Evolutionary conservation across 2,329 filamentous ascomycete species (phyloP).

Genomic region (Fusarium sp.): DNA sequence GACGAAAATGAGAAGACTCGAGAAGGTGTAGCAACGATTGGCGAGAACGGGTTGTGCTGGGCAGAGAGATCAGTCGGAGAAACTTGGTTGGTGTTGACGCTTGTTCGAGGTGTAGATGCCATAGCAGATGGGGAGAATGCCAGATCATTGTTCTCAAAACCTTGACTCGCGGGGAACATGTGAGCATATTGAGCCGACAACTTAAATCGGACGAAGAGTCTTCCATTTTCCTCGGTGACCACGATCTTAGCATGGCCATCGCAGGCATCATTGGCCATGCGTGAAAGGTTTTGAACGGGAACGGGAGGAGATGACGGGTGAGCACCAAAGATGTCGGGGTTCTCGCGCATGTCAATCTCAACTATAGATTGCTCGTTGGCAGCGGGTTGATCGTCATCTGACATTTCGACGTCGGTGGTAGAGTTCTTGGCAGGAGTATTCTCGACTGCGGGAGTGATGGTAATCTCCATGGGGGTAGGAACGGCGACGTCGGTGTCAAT

Average conservation of each 20-base stretch:
- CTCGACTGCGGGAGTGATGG: background rate
- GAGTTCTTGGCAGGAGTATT: background rate
- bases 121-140: conserved; percentile 39
- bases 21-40: background rate
- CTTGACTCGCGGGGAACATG: conserved; percentile 48
- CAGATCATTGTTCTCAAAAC: conserved; percentile 44
- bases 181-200: conserved; percentile 47
- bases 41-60: background rate
- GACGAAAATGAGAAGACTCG: conserved; percentile 1
- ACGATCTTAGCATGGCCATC: conserved; percentile 48
- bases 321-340: conserved; percentile 51
- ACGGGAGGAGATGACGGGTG: conserved; percentile 30
- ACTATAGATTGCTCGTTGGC: conserved; percentile 41
- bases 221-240: conserved; percentile 44
- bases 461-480: background rate
- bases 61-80: background rate
- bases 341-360: conserved; percentile 52
- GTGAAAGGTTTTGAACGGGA: conserved; percentile 43
- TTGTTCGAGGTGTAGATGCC: conserved; percentile 41
- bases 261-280: conserved; percentile 44
- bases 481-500: background rate
- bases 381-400: background rate
- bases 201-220: conserved; percentile 55
- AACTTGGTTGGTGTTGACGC: conserved; percentile 11
- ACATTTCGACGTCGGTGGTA: background rate